phyloP scores from a whole-genome alignment of 371 early-diverging fungal species.

The Apophysomyces ossiformis region DNA sequence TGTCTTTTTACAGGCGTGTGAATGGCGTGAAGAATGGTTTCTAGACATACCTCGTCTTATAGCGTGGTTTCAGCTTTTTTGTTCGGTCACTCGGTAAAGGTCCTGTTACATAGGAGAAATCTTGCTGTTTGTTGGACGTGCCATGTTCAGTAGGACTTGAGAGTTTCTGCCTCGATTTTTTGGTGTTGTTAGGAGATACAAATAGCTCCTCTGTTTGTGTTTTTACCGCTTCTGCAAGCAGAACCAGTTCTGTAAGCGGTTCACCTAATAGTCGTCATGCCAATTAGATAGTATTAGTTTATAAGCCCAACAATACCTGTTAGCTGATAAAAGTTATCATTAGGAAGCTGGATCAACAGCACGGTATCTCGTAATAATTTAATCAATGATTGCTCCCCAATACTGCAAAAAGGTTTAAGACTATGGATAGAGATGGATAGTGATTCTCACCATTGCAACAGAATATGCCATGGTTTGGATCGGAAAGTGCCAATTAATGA shows the following conservation, averaged over 20 bases:
- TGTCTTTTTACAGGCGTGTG: neutral
- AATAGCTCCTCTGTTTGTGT: neutral
- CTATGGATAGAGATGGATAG: neutral
- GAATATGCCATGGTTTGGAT: neutral
- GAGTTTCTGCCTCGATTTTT: neutral
- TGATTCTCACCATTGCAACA: slow-evolving; percentile 1
- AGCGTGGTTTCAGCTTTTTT: neutral
- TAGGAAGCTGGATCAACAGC: neutral
- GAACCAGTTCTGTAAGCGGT: neutral
- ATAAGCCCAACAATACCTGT: neutral
- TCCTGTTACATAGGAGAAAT: no score
- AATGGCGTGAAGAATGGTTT: neutral
- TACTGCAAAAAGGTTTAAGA: neutral
- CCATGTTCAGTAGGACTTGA: neutral
- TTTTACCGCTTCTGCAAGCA: neutral
- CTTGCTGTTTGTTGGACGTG: no score
- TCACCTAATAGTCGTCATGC: neutral
- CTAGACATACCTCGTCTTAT: neutral
- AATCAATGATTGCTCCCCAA: neutral
- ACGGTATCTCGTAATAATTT: slow-evolving; percentile 3
- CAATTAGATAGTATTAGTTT: neutral
- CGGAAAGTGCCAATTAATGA: neutral
- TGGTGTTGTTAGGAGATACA: neutral
- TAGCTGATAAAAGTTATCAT: neutral
- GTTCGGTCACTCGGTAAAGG: neutral